These are phyloP conservation scores for Colletotrichum aenigma DNA, from an alignment of 2,329 filamentous ascomycete genomes.

Conservation along the genomic window DNA sequence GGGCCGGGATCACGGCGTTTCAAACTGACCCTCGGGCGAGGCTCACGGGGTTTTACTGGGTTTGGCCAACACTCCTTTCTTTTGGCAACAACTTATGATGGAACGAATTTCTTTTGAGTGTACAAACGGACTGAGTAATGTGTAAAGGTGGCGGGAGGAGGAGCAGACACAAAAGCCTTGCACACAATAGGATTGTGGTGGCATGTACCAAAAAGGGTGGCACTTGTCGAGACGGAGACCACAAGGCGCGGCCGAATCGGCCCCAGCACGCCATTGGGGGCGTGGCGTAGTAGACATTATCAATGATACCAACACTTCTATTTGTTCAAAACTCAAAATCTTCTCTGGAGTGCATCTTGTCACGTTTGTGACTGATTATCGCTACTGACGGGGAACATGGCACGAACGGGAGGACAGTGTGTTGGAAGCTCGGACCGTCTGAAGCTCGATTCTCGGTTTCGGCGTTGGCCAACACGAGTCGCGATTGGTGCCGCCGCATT, in stretches of 20 bases:
- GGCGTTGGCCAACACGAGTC: neutral
- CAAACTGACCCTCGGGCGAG: constrained; percentile 3
- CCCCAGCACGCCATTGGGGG: neutral
- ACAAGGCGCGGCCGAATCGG: neutral
- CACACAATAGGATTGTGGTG: neutral
- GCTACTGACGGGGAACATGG: neutral
- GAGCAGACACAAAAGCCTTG: neutral
- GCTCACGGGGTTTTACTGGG: neutral
- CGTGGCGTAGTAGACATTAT: constrained; percentile 4
- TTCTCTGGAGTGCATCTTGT: neutral
- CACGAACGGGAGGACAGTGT: neutral
- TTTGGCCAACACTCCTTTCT: constrained; percentile 1
- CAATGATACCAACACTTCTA: constrained; percentile 17
- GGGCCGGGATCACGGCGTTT: constrained; percentile 12
- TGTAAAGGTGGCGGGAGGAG: neutral
- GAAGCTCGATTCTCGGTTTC: neutral
- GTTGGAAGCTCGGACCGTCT: neutral
- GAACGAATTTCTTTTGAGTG: constrained; percentile 17
- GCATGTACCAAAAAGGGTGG: constrained; percentile 13
- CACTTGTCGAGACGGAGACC: neutral
- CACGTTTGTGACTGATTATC: neutral
- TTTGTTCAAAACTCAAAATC: neutral
- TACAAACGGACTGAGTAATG: constrained; percentile 12
- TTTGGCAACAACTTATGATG: constrained; percentile 1
- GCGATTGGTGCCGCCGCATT: neutral